Evolutionary conservation across 352 stramenopile species (phyloP), one percentile per base, ranked within the genome.

Genomic region (Pythium volutum): DNA sequence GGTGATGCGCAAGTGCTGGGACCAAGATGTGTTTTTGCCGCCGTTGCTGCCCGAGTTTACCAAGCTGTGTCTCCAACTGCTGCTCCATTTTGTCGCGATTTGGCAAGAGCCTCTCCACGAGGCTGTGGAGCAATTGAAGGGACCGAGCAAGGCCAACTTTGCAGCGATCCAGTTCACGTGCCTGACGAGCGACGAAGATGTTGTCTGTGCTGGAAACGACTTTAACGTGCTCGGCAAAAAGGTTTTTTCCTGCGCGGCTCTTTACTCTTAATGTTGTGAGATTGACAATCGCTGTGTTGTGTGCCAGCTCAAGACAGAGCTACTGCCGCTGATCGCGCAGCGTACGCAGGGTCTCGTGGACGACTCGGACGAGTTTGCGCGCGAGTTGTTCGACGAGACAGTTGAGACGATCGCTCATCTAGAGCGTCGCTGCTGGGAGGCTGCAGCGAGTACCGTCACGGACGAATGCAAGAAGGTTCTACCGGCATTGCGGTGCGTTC

Each of bases 391-490:
- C 12, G 42, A 66, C 33, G 77, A 89, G 56, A 51, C 50, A 8
- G n/a, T 91, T 22, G 50, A 56, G 31, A 57, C 50, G 20, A 36
- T 94, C 15, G 50, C 58, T 3, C 52, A 73, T 12, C 60, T 93
- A 0, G 85, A 94, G 43, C 27, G 29, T 16, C 73, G 55, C 4
- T 94, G 87, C 60, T 95, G 87, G 87, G 75, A 77, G 18, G 75
- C 63, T 12, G 84, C 75, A 22, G 71, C 81, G 27, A 73, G 75
- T 27, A 59, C 78, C 26, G 78, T 95, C 31, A 68, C 81, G 31
- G 78, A 88, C 25, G 87, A 93, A 20, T 95, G 87, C 66, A 95
- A 93, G 69, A 95, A 93, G 58, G 77, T 95, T 42, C 59, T 95
- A 33, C 87, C 87, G 56, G 87, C 87, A 6, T 72, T 95, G 25